Percentiles rank a stretch among this genome's conserved stretches.
These are phyloP conservation scores for Dendrobium catenatum DNA, from an alignment of 106 monocot species.

Conservation along the genomic window DNA sequence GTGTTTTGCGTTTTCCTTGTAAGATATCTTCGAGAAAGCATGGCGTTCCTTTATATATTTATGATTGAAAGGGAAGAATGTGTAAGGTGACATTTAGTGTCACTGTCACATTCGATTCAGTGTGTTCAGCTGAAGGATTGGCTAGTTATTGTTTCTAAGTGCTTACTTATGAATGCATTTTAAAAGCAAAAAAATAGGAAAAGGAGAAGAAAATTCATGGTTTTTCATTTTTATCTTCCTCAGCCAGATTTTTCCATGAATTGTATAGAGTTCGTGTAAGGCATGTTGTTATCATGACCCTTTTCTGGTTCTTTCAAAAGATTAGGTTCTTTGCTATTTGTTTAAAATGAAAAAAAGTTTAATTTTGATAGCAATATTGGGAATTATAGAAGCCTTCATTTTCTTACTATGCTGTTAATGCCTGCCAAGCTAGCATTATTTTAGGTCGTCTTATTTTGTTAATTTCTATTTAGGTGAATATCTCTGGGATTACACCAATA, in stretches of 20 bases:
- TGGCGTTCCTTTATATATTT: neutral
- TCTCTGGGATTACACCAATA: neutral
- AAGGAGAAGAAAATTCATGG: neutral
- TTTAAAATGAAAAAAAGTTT: neutral
- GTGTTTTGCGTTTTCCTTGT: neutral
- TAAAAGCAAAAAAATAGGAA: neutral
- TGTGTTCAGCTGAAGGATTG: neutral
- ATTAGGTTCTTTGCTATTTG: neutral
- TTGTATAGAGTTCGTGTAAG: neutral
- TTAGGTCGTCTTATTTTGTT: neutral
- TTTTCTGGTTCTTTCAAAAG: neutral
- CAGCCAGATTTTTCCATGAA: too few relatives aligned
- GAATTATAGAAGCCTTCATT: neutral
- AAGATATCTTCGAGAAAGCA: neutral
- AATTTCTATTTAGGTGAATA: neutral
- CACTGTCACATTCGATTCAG: neutral
- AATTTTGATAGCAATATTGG: neutral
- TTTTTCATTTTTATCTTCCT: neutral
- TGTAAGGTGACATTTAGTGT: neutral
- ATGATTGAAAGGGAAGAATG: neutral
- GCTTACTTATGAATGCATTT: neutral
- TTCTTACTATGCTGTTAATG: neutral
- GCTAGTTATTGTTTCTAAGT: neutral
- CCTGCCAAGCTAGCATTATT: neutral
- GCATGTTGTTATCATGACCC: neutral